A percentile compares a stretch with the other conserved stretches of the same genome.
phyloP scores from a whole-genome alignment of 305 asterid genomes.

The Fraxinus velutina region DNA sequence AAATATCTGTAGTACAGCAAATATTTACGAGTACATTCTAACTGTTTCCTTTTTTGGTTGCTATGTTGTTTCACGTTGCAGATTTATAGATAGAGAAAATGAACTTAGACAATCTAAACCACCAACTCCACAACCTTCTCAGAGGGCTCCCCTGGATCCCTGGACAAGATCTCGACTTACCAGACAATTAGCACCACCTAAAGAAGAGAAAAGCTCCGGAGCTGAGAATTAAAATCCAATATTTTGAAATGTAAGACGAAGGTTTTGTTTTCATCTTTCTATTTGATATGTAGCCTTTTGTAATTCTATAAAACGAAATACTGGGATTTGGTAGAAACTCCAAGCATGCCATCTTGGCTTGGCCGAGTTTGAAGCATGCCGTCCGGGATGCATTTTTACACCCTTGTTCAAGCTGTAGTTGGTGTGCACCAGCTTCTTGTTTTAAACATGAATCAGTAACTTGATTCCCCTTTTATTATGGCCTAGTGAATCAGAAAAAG shows the following conservation, averaged over 20 bases:
- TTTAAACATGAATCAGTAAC: background rate
- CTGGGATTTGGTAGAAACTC: background rate
- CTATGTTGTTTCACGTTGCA: constrained; percentile 23
- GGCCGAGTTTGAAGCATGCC: background rate
- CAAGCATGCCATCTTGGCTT: background rate
- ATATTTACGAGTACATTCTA: background rate
- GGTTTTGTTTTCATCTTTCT: background rate
- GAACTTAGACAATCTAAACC: constrained; percentile 86
- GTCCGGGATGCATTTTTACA: background rate
- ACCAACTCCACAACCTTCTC: constrained; percentile 65
- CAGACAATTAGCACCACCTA: constrained; percentile 78
- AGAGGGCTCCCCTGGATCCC: constrained; percentile 72
- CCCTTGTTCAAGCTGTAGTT: background rate
- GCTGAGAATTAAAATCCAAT: constrained; percentile 37
- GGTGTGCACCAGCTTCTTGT: background rate
- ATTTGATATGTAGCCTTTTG: background rate
- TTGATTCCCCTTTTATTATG: background rate
- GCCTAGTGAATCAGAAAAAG: background rate
- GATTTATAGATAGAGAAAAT: constrained; percentile 88
- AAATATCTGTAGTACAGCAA: background rate
- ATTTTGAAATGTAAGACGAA: background rate
- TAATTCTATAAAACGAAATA: background rate
- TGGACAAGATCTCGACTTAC: constrained; percentile 92
- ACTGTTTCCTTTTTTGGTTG: background rate
- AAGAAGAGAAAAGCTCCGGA: constrained; percentile 56